phyloP scores from a whole-genome alignment of 352 stramenopile species.

The Globisporangium paroecandrum region DNA sequence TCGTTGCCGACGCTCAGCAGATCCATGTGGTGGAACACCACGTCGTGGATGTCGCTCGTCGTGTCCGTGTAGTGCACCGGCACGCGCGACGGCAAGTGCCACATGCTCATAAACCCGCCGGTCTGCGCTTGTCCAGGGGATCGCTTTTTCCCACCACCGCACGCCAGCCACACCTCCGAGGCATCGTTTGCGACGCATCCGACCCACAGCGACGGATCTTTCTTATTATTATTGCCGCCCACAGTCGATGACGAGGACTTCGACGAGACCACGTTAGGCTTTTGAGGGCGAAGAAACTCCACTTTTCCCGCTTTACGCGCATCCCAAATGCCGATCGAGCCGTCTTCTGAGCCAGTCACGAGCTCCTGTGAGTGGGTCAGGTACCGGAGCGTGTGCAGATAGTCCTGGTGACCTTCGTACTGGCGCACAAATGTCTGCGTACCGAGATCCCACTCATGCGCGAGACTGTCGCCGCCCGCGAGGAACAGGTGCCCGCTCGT shows the following conservation, averaged over 20 bases:
- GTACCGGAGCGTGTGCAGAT: slow-evolving; percentile 62
- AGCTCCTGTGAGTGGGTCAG: slow-evolving; percentile 69
- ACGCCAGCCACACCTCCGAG: slow-evolving; percentile 71
- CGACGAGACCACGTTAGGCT: not conserved
- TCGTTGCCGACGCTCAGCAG: slow-evolving; percentile 73
- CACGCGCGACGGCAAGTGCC: slow-evolving; percentile 72
- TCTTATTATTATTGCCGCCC: slow-evolving; percentile 11
- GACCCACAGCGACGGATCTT: slow-evolving; percentile 38
- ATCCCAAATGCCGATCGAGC: slow-evolving; percentile 74
- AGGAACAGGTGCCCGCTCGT: slow-evolving; percentile 40
- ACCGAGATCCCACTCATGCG: slow-evolving; percentile 58
- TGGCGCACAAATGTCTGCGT: slow-evolving; percentile 51
- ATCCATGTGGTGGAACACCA: slow-evolving; percentile 70
- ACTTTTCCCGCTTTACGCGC: slow-evolving; percentile 44
- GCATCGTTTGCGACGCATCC: slow-evolving; percentile 59
- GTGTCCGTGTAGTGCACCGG: slow-evolving; percentile 64
- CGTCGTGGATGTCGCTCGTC: slow-evolving; percentile 57
- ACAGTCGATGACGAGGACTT: slow-evolving; percentile 2
- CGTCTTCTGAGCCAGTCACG: slow-evolving; percentile 67
- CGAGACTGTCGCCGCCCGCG: slow-evolving; percentile 54
- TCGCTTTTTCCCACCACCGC: slow-evolving; percentile 46
- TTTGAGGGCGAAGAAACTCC: slow-evolving; percentile 49
- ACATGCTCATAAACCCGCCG: slow-evolving; percentile 65
- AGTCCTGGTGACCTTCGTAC: slow-evolving; percentile 56
- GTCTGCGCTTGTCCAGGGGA: slow-evolving; percentile 21